Evolutionary conservation across 306 rosid genomes (phyloP).

Genomic region (Argentina anserina): DNA sequence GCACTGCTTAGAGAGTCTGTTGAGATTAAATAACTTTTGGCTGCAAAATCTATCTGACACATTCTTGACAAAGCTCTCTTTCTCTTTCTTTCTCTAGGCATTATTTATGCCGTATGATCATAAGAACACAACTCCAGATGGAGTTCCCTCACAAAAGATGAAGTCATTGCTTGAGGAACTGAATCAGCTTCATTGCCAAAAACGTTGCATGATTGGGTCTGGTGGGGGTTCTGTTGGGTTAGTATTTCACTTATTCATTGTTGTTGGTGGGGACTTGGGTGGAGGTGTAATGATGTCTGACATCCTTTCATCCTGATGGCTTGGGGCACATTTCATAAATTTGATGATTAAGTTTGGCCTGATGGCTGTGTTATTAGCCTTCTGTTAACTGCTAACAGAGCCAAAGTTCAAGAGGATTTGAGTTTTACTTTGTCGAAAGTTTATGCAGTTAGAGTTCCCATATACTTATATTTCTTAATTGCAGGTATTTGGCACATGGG

Average conservation of each 20-base stretch:
- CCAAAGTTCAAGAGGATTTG: neutral
- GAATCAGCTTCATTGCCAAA: constrained; percentile 68
- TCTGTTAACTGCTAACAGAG: no score
- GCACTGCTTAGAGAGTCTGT: neutral
- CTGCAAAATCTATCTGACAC: neutral
- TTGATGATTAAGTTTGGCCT: neutral
- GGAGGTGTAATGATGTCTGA: neutral
- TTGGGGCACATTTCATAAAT: neutral
- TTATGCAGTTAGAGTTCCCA: neutral
- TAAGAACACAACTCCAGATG: constrained; percentile 81
- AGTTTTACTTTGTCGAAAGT: neutral
- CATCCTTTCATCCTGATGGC: neutral
- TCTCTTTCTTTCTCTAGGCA: constrained; percentile 48
- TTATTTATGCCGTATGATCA: constrained; percentile 98
- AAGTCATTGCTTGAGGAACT: constrained; percentile 76
- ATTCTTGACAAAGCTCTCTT: neutral
- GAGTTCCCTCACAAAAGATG: constrained; percentile 63
- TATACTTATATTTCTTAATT: constrained; percentile 10
- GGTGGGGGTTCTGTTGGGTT: constrained; percentile 99
- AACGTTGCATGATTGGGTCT: constrained; percentile 83
- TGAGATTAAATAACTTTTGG: neutral
- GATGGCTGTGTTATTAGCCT: neutral
- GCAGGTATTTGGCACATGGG: constrained; percentile 95
- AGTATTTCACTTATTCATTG: constrained; percentile 18
- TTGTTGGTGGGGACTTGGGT: neutral